Evolutionary conservation across 2,329 filamentous ascomycete species (phyloP).

Genomic region (Gnomoniopsis sp.): DNA sequence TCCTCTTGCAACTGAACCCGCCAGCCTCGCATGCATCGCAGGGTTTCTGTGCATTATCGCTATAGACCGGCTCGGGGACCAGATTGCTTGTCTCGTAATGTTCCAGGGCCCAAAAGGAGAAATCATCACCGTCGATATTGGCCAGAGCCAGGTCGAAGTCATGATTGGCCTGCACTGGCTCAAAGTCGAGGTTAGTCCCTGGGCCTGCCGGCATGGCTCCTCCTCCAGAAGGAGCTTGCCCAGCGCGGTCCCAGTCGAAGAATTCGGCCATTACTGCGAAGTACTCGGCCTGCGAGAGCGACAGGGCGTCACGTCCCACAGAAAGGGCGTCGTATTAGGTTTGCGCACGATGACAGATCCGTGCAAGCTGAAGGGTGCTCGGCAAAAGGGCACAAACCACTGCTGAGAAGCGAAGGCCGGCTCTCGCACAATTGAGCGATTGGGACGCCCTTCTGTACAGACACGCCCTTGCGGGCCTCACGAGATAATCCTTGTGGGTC

Average conservation of each 20-base stretch:
- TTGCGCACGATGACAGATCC: neutral
- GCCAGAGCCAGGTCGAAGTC: constrained; percentile 53
- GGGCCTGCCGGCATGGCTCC: constrained; percentile 29
- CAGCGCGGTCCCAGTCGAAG: constrained; percentile 58
- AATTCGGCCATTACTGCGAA: constrained; percentile 50
- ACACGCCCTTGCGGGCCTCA: neutral
- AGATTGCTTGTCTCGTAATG: constrained; percentile 48
- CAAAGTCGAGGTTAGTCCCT: constrained; percentile 30
- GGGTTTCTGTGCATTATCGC: constrained; percentile 31
- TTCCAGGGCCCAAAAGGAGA: constrained; percentile 56
- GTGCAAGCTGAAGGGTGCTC: neutral
- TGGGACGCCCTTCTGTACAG: neutral
- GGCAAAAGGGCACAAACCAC: neutral
- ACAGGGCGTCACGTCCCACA: constrained; percentile 7
- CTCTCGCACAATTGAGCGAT: neutral
- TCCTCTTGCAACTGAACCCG: constrained; percentile 58
- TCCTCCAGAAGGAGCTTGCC: constrained; percentile 25
- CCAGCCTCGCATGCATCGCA: constrained; percentile 51
- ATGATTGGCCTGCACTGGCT: constrained; percentile 20
- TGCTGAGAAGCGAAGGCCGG: neutral
- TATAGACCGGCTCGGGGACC: constrained; percentile 14
- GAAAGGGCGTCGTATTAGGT: constrained; percentile 12
- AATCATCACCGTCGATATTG: constrained; percentile 56
- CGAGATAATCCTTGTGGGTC: neutral
- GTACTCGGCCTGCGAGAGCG: constrained; percentile 15